Percentiles rank a stretch among this genome's conserved stretches.
Conservation (phyloP, 371 early-diverging fungal species). For the Cokeromyces recurvatus region DNA sequence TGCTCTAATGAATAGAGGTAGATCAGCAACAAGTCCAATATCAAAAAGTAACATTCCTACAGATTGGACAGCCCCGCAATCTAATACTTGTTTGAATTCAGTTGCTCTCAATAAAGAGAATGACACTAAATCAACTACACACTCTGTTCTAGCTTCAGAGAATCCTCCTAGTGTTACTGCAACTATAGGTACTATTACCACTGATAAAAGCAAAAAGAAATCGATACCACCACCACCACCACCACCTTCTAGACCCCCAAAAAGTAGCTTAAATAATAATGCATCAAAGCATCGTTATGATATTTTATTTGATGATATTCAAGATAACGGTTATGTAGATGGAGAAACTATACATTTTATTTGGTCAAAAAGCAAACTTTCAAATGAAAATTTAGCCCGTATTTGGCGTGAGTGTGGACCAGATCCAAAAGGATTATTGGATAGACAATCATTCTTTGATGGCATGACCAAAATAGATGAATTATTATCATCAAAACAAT, state of each 20-base stretch:
- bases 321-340: conserved; percentile 39
- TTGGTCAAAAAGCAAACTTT: conserved; percentile 32
- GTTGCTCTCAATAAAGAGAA: no score
- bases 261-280: conserved; percentile 2
- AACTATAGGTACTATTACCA: neutral
- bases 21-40: conserved; percentile 23
- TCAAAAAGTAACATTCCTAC: no score
- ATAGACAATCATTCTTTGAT: conserved; percentile 35
- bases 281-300: conserved; percentile 27
- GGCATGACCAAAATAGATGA: conserved; percentile 45
- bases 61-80: no score
- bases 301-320: conserved; percentile 27
- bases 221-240: conserved; percentile 36
- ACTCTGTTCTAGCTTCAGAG: no score
- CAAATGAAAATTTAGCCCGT: conserved; percentile 27
- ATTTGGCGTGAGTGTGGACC: conserved; percentile 45
- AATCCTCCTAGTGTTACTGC: no score
- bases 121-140: neutral
- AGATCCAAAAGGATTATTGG: conserved; percentile 31
- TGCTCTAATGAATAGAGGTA: conserved; percentile 11
- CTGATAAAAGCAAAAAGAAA: conserved; percentile 9
- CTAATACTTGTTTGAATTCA: no score
- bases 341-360: conserved; percentile 26
- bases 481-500: conserved; percentile 16
- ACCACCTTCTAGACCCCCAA: conserved; percentile 29